Evolutionary conservation across 202 grass and related monocot genomes (phyloP).

Genomic region (Thinopyrum obtusiflorum): DNA sequence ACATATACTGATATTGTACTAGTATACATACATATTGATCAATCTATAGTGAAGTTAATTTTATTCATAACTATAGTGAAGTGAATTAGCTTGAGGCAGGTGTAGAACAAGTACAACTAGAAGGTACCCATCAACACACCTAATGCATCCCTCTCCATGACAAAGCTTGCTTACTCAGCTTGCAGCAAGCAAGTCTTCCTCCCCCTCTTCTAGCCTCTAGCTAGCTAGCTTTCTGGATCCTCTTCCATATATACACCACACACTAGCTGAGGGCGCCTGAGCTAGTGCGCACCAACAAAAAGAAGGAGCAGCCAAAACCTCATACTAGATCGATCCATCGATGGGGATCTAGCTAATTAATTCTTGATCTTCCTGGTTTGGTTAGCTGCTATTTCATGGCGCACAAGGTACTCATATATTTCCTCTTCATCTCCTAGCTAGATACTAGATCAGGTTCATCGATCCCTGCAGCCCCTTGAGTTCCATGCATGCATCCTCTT

Average conservation of each 20-base stretch:
- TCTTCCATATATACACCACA: neutral
- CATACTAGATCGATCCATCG: neutral
- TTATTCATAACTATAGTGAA: too few relatives aligned
- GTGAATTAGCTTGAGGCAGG: neutral
- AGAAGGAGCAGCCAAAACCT: neutral
- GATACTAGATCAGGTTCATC: too few relatives aligned
- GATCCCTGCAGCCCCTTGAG: too few relatives aligned
- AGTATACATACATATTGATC: neutral
- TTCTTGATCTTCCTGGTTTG: neutral
- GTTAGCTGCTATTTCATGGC: neutral
- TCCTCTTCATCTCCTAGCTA: too few relatives aligned
- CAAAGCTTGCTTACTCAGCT: neutral
- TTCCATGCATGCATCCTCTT: too few relatives aligned
- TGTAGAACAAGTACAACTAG: constrained; percentile 30
- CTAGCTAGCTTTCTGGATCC: neutral
- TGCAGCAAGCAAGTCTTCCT: neutral
- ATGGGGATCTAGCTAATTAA: neutral
- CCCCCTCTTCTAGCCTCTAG: neutral
- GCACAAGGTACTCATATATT: neutral
- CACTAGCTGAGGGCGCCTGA: neutral
- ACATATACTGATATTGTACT: neutral
- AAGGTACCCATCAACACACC: constrained; percentile 16
- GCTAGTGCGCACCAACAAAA: neutral
- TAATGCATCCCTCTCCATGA: constrained; percentile 17
- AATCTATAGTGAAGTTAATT: too few relatives aligned